These are phyloP conservation scores for Lactarius vividus DNA, from an alignment of 768 basidiomycete species.

Conservation along the genomic window DNA sequence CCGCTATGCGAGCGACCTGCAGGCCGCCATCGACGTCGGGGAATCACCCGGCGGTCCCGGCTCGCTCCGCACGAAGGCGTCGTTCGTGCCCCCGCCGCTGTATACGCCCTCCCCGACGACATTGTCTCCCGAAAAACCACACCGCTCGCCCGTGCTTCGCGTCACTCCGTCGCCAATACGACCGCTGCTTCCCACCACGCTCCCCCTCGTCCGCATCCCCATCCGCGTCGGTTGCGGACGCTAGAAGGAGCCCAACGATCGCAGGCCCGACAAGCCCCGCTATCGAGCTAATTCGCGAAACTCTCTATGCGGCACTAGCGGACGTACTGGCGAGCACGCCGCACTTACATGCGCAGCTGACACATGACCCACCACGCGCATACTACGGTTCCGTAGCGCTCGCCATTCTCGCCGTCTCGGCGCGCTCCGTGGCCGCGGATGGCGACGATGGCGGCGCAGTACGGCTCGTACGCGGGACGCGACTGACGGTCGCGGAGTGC, in stretches of 20 bases:
- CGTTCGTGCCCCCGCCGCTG: slow-evolving; percentile 68
- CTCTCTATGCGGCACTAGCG: slow-evolving; percentile 77
- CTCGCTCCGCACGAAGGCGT: slow-evolving; percentile 45
- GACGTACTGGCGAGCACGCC: slow-evolving; percentile 60
- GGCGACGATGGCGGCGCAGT: slow-evolving; percentile 33
- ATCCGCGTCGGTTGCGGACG: too few relatives aligned
- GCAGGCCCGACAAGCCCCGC: slow-evolving; percentile 47
- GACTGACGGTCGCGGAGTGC: slow-evolving; percentile 57
- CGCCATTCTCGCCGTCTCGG: slow-evolving; percentile 69
- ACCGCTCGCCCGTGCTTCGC: neutral
- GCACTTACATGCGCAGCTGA: slow-evolving; percentile 53
- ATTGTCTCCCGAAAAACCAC: slow-evolving; percentile 18
- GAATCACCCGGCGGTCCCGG: slow-evolving; percentile 36
- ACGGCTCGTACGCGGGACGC: slow-evolving; percentile 37
- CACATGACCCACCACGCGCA: slow-evolving; percentile 63
- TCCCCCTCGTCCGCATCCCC: too few relatives aligned
- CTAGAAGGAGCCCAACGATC: slow-evolving; percentile 31
- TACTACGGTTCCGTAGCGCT: slow-evolving; percentile 76
- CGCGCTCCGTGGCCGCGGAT: slow-evolving; percentile 46
- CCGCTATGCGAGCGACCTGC: slow-evolving; percentile 68
- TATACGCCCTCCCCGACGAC: slow-evolving; percentile 40
- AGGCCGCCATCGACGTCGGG: slow-evolving; percentile 68
- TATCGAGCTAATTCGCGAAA: slow-evolving; percentile 81
- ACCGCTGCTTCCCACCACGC: neutral
- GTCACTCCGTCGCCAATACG: neutral